Conservation (phyloP, 306 rosid genomes). For the Medicago lupulina region DNA sequence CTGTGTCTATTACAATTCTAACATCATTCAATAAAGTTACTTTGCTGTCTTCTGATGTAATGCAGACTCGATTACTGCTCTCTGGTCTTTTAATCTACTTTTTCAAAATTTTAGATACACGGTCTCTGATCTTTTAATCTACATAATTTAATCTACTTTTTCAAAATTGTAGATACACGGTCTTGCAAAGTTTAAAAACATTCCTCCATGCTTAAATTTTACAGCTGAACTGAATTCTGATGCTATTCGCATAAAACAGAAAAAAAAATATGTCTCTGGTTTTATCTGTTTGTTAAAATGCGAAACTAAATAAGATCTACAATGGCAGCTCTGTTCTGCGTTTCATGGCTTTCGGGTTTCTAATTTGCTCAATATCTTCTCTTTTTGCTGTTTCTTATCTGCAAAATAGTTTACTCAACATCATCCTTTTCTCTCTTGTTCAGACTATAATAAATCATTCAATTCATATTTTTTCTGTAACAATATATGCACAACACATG, state of each 20-base stretch:
- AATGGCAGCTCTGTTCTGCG: background rate
- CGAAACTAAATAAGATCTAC: constrained; percentile 13
- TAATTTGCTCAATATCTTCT: background rate
- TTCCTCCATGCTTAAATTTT: background rate
- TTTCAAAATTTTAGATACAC: background rate
- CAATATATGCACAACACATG: constrained; percentile 9
- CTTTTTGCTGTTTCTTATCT: constrained; percentile 10
- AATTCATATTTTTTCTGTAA: background rate
- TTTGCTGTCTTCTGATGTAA: background rate
- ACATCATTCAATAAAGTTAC: background rate
- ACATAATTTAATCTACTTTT: no score
- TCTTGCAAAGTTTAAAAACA: background rate
- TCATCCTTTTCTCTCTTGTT: constrained; percentile 18
- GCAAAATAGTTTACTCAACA: constrained; percentile 23
- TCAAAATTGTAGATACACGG: no score
- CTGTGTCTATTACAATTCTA: background rate
- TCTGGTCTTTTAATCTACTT: background rate
- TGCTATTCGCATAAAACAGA: background rate
- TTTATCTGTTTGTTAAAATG: background rate
- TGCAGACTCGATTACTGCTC: background rate
- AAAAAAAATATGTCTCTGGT: background rate
- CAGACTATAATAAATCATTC: constrained; percentile 5
- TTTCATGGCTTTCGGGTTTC: constrained; percentile 12
- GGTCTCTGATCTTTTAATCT: background rate
- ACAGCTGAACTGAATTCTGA: background rate